These are phyloP conservation scores for Aspergillus neotritici DNA, from an alignment of 2,329 filamentous ascomycete species.

Conservation along the genomic window DNA sequence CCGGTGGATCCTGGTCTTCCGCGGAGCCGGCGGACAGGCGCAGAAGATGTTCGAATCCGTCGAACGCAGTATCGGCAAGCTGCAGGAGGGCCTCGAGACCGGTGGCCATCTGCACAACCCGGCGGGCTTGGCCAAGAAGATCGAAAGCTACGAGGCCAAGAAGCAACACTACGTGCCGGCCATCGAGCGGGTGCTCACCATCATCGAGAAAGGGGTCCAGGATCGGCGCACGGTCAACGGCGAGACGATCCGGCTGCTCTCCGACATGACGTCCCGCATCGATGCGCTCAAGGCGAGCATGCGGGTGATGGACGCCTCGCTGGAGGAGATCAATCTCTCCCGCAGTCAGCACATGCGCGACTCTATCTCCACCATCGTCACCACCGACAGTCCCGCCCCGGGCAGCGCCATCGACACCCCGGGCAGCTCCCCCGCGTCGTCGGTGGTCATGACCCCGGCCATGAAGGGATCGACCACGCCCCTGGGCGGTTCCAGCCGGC, in stretches of 20 bases:
- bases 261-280: constrained; percentile 80
- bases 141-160: constrained; percentile 92
- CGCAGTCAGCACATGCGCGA: constrained; percentile 75
- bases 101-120: constrained; percentile 68
- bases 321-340: constrained; percentile 63
- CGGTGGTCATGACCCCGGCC: constrained; percentile 52
- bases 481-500: constrained; percentile 41
- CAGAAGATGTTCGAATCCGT: constrained; percentile 97
- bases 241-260: constrained; percentile 80
- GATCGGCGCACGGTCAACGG: constrained; percentile 95
- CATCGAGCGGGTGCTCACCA: constrained; percentile 81
- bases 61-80: constrained; percentile 74
- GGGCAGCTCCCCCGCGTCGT: constrained; percentile 65
- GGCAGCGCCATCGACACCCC: constrained; percentile 67
- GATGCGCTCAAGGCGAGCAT: constrained; percentile 70
- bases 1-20: constrained; percentile 91
- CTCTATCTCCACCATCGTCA: constrained; percentile 87
- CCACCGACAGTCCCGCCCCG: constrained; percentile 67
- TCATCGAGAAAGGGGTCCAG: constrained; percentile 92
- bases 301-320: constrained; percentile 64
- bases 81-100: constrained; percentile 72
- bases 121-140: constrained; percentile 67
- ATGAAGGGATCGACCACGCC: constrained; percentile 46
- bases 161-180: constrained; percentile 90
- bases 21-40: constrained; percentile 83